Evolutionary conservation across 208 protist genomes (phyloP).

Genomic region (Strigomonas culicis): DNA sequence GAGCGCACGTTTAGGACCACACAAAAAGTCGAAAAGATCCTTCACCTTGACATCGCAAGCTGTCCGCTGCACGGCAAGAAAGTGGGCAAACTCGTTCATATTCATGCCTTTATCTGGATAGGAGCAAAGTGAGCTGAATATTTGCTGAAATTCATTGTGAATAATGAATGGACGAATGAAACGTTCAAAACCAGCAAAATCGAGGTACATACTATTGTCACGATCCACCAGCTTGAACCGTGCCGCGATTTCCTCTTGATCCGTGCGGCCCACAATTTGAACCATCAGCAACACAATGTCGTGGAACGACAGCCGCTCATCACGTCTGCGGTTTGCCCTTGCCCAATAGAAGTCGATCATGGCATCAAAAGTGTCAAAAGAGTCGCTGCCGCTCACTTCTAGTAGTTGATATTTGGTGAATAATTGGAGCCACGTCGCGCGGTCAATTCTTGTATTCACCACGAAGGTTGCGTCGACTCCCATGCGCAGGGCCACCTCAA

Average conservation of each 20-base stretch:
- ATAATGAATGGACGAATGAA: constrained; percentile 24
- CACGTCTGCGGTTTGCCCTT: not conserved
- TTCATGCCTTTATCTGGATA: constrained; percentile 24
- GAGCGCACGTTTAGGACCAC: not conserved
- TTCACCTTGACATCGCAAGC: not conserved
- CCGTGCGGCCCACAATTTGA: constrained; percentile 12
- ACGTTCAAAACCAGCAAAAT: constrained; percentile 26
- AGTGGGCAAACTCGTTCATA: constrained; percentile 27
- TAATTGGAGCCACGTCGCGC: constrained; percentile 26
- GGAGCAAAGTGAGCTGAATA: constrained; percentile 16
- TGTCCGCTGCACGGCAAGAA: not conserved
- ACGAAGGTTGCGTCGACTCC: constrained; percentile 37
- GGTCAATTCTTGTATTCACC: constrained; percentile 25
- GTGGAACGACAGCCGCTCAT: constrained; percentile 7
- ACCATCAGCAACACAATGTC: constrained; percentile 9
- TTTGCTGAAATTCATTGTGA: constrained; percentile 16
- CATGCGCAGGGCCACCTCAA: constrained; percentile 30
- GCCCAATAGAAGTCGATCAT: constrained; percentile 15
- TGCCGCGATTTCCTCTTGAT: constrained; percentile 10
- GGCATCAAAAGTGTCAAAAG: constrained; percentile 7
- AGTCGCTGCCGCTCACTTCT: constrained; percentile 23
- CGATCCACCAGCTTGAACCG: constrained; percentile 12
- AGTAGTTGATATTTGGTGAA: too few species aligned
- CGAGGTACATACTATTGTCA: constrained; percentile 14
- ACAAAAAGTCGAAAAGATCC: not conserved